These are phyloP conservation scores for Heliosperma pusillum DNA, from an alignment of 148 eudicot genomes.

Conservation along the genomic window DNA sequence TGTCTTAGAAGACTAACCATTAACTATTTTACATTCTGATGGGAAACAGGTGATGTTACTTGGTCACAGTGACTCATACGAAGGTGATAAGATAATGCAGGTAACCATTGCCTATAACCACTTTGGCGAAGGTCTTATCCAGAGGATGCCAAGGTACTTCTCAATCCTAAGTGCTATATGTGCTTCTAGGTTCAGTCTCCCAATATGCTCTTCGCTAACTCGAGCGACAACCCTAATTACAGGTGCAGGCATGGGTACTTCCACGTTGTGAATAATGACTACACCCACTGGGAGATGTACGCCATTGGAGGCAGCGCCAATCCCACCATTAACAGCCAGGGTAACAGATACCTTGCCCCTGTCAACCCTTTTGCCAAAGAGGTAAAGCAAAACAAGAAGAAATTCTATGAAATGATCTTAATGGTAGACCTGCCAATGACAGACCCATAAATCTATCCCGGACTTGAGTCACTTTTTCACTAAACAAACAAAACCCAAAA, in stretches of 20 bases:
- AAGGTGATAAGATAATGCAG: slow-evolving; percentile 69
- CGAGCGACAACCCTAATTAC: slow-evolving; percentile 16
- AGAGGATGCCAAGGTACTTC: slow-evolving; percentile 91
- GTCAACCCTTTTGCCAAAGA: slow-evolving; percentile 70
- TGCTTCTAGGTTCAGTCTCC: background rate
- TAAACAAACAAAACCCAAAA: background rate
- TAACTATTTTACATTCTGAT: background rate
- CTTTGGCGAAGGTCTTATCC: slow-evolving; percentile 90
- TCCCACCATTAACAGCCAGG: slow-evolving; percentile 95
- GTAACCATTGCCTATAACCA: slow-evolving; percentile 95
- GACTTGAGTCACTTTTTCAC: background rate
- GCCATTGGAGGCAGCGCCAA: slow-evolving; percentile 95
- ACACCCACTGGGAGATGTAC: slow-evolving; percentile 94
- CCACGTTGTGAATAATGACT: slow-evolving; percentile 96
- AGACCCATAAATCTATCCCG: background rate
- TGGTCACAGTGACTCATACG: slow-evolving; percentile 83
- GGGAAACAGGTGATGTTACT: slow-evolving; percentile 70
- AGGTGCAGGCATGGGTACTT: slow-evolving; percentile 94
- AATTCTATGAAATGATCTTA: background rate
- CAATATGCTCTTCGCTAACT: background rate
- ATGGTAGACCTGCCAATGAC: background rate
- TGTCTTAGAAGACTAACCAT: too few species aligned
- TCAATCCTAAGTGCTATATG: background rate
- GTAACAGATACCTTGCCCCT: slow-evolving; percentile 89
- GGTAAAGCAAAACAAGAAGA: slow-evolving; percentile 34